These are phyloP conservation scores for Penicillium waksmanii DNA, from an alignment of 495 filamentous ascomycete species.

Conservation along the genomic window DNA sequence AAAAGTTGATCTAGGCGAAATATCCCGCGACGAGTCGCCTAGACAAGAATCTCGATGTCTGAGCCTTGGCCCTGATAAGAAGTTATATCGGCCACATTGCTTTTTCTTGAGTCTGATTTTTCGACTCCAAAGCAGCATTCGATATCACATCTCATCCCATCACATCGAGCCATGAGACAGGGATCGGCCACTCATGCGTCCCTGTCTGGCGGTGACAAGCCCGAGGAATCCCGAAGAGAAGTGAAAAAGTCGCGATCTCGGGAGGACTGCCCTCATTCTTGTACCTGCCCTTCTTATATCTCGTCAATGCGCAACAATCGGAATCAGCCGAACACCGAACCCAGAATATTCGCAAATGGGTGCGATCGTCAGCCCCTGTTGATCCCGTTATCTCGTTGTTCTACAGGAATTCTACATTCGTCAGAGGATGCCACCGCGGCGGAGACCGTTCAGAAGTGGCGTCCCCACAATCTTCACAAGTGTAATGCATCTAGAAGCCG, in stretches of 20 bases:
- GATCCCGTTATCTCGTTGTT: conserved; percentile 10
- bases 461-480: conserved; percentile 7
- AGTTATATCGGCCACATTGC: neutral
- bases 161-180: neutral
- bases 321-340: conserved; percentile 29
- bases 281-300: conserved; percentile 11
- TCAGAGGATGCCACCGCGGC: conserved; percentile 9
- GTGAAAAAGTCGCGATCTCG: conserved; percentile 9
- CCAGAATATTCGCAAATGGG: conserved; percentile 3
- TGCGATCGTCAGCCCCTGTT: conserved; percentile 10
- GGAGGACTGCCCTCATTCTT: conserved; percentile 11
- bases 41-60: neutral
- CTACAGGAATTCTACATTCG: conserved; percentile 5
- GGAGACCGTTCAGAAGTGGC: conserved; percentile 14
- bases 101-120: neutral
- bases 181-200: neutral
- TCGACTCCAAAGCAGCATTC: neutral
- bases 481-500: neutral
- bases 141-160: neutral
- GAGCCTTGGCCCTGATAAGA: neutral
- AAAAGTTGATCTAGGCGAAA: neutral
- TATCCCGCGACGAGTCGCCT: neutral
- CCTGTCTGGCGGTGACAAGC: neutral
- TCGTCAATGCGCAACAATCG: conserved; percentile 14
- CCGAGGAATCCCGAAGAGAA: neutral